Evolutionary conservation across 129 eudicot genomes (phyloP), one percentile per base, ranked within the genome.

Genomic region (Solidago caesia): DNA sequence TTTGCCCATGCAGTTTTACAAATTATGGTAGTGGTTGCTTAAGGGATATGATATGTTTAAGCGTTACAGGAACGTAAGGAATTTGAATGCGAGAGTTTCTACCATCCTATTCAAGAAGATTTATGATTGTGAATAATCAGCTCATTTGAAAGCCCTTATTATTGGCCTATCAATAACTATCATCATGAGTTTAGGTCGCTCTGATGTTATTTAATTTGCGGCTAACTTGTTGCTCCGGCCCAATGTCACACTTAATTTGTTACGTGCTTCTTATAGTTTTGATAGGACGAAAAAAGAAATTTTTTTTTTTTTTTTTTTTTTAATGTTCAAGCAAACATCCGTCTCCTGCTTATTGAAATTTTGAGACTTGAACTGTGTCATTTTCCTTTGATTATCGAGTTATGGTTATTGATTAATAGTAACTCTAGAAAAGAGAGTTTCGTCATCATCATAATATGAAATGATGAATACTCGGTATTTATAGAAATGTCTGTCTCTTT

Each of bases 91-190:
- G 44, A 46, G 58, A 49, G 47, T 63, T 68, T 68, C 39, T 46
- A 68, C 58, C 44, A 62, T 29, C 58, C 58, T 43, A 68, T 68
- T 25, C 10, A 21, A 25, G 57, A 68, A 45, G 8, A 5, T 33
- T 39, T 63, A n/a, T 61, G 42, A 44, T 43, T 66, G 53, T 44
- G 64, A 58, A 58, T 58, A 5, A 58, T 26, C 12, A 59, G 64
- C 39, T 26, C n/a, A 5, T 8, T 44, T 55, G 45, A 47, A 44
- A 9, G 13, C 55, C 53, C 71, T 67, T 44, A 67, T n/a, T 21
- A 21, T 39, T 53, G 55, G 71, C 41, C 71, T 44, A 67, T n/a
- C 56, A 44, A 10, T 66, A 67, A 67, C 53, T 67, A 10, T 67
- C 15, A 44, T 67, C 39, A 46, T 43, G 14, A 66, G 57, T 47